Percentiles rank a stretch among this genome's conserved stretches.
Conservation (phyloP, 768 basidiomycete species). For the Russula foetens region DNA sequence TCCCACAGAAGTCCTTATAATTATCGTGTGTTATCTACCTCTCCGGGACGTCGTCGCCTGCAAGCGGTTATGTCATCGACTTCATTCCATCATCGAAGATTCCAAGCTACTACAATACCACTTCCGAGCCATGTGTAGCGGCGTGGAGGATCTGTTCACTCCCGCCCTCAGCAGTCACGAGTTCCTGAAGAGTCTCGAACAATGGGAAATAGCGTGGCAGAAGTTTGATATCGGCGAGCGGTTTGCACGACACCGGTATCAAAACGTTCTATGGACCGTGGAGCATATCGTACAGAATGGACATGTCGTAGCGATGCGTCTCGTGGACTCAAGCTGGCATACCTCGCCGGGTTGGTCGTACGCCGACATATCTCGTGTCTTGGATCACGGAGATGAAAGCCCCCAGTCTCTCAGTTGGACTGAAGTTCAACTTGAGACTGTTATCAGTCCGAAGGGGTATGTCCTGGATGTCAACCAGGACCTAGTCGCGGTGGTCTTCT, state of each 20-base stretch:
- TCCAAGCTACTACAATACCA: slow-evolving; percentile 10
- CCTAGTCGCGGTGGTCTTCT: slow-evolving; percentile 5
- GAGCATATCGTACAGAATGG: slow-evolving; percentile 12
- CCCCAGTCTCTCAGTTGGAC: background rate
- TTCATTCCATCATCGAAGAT: background rate
- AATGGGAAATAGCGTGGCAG: slow-evolving; percentile 14
- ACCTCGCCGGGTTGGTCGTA: slow-evolving; percentile 13
- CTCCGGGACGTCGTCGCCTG: slow-evolving; percentile 5
- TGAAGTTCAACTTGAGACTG: slow-evolving; percentile 6
- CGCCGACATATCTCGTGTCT: slow-evolving; percentile 4
- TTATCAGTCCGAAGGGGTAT: slow-evolving; percentile 13
- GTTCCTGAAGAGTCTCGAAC: slow-evolving; percentile 2
- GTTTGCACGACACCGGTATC: slow-evolving; percentile 11
- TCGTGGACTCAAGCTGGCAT: slow-evolving; percentile 13
- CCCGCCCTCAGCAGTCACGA: slow-evolving; percentile 8
- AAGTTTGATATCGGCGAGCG: slow-evolving; percentile 11
- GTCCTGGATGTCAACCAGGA: slow-evolving; percentile 14
- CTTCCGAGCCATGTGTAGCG: slow-evolving; percentile 7
- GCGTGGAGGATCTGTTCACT: slow-evolving; percentile 6
- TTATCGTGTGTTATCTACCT: slow-evolving; percentile 1
- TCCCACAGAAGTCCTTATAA: slow-evolving; percentile 3
- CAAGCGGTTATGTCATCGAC: slow-evolving; percentile 7
- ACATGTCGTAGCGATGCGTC: slow-evolving; percentile 11
- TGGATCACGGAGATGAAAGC: background rate
- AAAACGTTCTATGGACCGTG: slow-evolving; percentile 14